Evolutionary conservation across 805 yeast genomes (phyloP), one percentile per base, ranked within the genome.

Genomic region (Hanseniaspora jakobsenii): DNA sequence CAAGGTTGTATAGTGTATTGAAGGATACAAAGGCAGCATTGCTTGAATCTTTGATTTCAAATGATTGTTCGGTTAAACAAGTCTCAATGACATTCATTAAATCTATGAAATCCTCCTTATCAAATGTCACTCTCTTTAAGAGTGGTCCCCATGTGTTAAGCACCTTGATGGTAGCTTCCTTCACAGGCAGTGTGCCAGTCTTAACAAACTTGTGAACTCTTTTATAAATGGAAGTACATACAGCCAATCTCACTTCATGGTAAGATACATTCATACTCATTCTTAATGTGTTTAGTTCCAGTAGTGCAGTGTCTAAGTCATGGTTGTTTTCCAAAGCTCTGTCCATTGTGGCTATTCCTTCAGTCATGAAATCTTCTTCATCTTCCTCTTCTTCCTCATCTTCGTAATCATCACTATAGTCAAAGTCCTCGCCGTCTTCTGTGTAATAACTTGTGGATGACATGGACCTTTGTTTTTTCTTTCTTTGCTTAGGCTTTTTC

Each of bases 231-330:
- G 96, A 91, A 30, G 69, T 68, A 28, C 77, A 66, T 0, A 95
- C 84, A 4, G 94, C 94, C 24, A 66, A 62, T 58, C 96, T 74
- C 12, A 91, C 96, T 57, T 87, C 95, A 55, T 84, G 93, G 61
- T 91, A 89, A 0, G 91, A 73, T 14, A 86, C 98, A 59, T 91
- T 85, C 91, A 87, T 81, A 55, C 95, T 84, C 98, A 91, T 89
- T 64, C 97, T 73, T 56, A 91, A 70, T 0, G 98, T 91, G 59
- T 89, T 89, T 55, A 91, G 72, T 64, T 91, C 98, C 48, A 91
- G 66, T 51, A 85, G 65, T 0, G 98, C 96, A 12, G 95, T 87
- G 58, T 89, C 96, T 49, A 85, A 69, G 55, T 83, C 94, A 62
- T 91, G 98, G 60, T 85, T 82, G 56, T 87, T 80, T 53, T 82